phyloP scores from a whole-genome alignment of 2,329 filamentous ascomycete species.

The Blastomyces parvus region DNA sequence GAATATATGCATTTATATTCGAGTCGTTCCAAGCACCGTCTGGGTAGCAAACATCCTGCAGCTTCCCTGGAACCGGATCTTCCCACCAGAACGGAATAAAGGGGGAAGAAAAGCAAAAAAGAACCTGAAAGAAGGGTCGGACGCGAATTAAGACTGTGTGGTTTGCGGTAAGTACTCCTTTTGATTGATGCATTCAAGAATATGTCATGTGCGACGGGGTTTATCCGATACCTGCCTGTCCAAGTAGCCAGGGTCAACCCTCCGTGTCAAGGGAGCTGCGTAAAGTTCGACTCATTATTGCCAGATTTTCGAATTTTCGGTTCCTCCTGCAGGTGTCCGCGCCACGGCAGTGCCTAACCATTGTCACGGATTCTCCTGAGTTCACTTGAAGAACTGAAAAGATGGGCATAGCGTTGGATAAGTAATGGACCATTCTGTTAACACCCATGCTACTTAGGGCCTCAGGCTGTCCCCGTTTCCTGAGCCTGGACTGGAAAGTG shows the following conservation, averaged over 20 bases:
- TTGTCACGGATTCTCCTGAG: neutral
- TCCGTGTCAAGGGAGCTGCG: neutral
- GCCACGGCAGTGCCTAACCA: constrained; percentile 8
- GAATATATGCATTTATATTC: constrained; percentile 5
- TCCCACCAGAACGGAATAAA: neutral
- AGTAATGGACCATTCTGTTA: neutral
- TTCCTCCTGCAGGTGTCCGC: constrained; percentile 4
- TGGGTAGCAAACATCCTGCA: constrained; percentile 14
- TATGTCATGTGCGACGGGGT: constrained; percentile 9
- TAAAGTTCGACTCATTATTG: constrained; percentile 4
- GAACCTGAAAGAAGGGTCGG: constrained; percentile 5
- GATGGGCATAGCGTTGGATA: neutral
- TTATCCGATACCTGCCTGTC: neutral
- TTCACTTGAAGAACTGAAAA: constrained; percentile 1
- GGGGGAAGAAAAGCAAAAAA: constrained; percentile 2
- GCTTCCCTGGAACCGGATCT: constrained; percentile 1
- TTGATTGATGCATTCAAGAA: constrained; percentile 10
- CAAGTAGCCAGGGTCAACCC: neutral
- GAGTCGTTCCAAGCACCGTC: constrained; percentile 6
- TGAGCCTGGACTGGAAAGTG: neutral
- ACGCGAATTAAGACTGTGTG: constrained; percentile 4
- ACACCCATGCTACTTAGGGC: neutral
- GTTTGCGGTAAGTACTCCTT: constrained; percentile 1
- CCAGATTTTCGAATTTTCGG: neutral
- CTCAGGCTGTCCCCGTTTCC: neutral